Evolutionary conservation across 148 eudicot species (phyloP).

Genomic region (Silene conica): DNA sequence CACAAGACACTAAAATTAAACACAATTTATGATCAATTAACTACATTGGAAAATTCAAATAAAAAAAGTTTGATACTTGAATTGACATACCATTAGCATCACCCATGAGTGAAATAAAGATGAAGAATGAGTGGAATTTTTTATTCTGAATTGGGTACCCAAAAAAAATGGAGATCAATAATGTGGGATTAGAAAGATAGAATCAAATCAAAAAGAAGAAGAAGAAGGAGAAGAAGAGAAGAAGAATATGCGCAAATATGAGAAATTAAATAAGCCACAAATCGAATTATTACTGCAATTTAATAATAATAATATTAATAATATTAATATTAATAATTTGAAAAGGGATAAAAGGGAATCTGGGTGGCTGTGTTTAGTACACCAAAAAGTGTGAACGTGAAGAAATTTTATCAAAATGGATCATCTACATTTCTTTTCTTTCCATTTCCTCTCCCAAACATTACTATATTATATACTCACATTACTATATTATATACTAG

Average conservation of each 20-base stretch:
- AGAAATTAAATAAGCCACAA: background rate
- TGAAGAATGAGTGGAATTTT: conserved; percentile 13
- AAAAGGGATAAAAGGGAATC: background rate
- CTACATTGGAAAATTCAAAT: background rate
- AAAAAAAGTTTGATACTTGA: background rate
- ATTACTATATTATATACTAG: no score
- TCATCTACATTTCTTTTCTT: no score
- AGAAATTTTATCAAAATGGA: background rate
- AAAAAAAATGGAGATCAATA: conserved; percentile 14
- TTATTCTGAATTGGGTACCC: conserved; percentile 3
- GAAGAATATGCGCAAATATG: background rate
- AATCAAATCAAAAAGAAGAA: background rate
- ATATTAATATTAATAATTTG: background rate
- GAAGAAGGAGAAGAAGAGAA: background rate
- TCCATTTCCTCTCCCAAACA: no score
- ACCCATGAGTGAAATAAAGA: conserved; percentile 19
- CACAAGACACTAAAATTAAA: no score
- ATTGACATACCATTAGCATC: conserved; percentile 23
- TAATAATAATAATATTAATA: no score
- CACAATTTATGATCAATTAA: background rate
- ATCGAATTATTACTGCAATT: background rate
- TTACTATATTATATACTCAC: no score
- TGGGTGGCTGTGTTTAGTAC: background rate
- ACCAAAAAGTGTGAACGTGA: conserved; percentile 17
- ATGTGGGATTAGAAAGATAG: background rate